These are phyloP conservation scores for Magnolia kwangsiensis DNA, from an alignment of 164 flowering plant genomes.

Conservation along the genomic window DNA sequence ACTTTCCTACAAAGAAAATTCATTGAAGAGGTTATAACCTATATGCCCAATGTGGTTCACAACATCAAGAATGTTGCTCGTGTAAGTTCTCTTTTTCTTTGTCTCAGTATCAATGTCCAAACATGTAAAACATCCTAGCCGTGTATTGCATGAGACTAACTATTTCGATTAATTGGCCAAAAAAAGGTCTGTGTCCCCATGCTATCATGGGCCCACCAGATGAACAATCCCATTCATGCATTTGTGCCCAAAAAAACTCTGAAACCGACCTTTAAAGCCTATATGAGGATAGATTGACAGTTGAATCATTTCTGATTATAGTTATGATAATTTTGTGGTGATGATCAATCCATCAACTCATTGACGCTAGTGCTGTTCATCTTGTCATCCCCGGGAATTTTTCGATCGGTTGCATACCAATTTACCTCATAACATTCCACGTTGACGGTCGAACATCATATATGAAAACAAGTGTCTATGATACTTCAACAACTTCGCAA, in stretches of 20 bases:
- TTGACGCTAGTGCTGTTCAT: slow-evolving; percentile 28
- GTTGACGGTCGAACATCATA: slow-evolving; percentile 19
- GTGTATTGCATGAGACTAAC: not conserved
- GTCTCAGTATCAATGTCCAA: not conserved
- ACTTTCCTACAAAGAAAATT: slow-evolving; percentile 18
- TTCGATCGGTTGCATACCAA: slow-evolving; percentile 30
- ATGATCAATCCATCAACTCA: slow-evolving; percentile 19
- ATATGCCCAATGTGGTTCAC: slow-evolving; percentile 23
- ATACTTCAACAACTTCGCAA: slow-evolving; percentile 26
- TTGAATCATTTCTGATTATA: not conserved
- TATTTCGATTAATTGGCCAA: not conserved
- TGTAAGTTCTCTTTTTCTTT: slow-evolving; percentile 16
- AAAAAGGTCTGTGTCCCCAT: not conserved
- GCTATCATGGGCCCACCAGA: not conserved
- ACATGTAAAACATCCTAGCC: not conserved
- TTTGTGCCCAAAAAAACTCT: not conserved
- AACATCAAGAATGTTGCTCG: slow-evolving; percentile 17
- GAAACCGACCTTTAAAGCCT: not conserved
- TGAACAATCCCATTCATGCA: not conserved
- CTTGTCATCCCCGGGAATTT: slow-evolving; percentile 34
- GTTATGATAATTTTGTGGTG: not conserved
- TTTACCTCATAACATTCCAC: slow-evolving; percentile 12
- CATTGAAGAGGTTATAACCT: slow-evolving; percentile 10
- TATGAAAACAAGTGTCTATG: slow-evolving; percentile 33
- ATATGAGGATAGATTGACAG: not conserved